Conservation (phyloP, 345 rosid species). For the Rhizophora apiculata region DNA sequence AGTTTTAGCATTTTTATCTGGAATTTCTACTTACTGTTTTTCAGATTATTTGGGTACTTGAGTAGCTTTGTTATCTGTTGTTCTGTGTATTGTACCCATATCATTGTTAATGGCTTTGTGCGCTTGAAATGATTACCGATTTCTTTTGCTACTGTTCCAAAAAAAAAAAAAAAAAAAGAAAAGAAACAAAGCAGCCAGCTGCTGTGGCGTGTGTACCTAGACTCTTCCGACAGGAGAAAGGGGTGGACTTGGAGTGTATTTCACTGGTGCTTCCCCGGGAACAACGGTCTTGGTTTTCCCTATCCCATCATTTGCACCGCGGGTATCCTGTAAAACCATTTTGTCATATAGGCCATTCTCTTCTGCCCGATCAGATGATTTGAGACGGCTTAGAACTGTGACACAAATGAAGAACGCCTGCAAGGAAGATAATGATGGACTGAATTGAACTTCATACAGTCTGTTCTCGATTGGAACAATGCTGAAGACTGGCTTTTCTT, state of each 20-base stretch:
- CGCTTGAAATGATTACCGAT: too few relatives aligned
- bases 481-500: slow-evolving; percentile 46
- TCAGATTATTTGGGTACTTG: too few relatives aligned
- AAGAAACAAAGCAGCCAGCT: background rate
- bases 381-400: slow-evolving; percentile 43
- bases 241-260: slow-evolving; percentile 65
- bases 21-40: too few relatives aligned
- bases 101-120: too few relatives aligned
- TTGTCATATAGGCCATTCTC: slow-evolving; percentile 8
- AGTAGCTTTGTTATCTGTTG: too few relatives aligned
- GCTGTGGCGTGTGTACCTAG: slow-evolving; percentile 19
- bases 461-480: slow-evolving; percentile 50
- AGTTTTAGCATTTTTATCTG: too few relatives aligned
- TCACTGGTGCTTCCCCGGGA: slow-evolving; percentile 30
- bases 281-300: slow-evolving; percentile 16
- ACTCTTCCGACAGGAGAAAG: slow-evolving; percentile 83
- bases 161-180: too few relatives aligned
- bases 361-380: slow-evolving; percentile 33
- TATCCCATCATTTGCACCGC: slow-evolving; percentile 12
- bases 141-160: too few relatives aligned
- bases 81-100: too few relatives aligned
- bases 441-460: slow-evolving; percentile 61
- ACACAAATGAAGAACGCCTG: slow-evolving; percentile 73
- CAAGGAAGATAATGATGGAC: slow-evolving; percentile 49
- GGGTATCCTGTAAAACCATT: slow-evolving; percentile 23